Evolutionary conservation across 2,329 filamentous ascomycete species (phyloP).

Genomic region (Fusarium hostae): DNA sequence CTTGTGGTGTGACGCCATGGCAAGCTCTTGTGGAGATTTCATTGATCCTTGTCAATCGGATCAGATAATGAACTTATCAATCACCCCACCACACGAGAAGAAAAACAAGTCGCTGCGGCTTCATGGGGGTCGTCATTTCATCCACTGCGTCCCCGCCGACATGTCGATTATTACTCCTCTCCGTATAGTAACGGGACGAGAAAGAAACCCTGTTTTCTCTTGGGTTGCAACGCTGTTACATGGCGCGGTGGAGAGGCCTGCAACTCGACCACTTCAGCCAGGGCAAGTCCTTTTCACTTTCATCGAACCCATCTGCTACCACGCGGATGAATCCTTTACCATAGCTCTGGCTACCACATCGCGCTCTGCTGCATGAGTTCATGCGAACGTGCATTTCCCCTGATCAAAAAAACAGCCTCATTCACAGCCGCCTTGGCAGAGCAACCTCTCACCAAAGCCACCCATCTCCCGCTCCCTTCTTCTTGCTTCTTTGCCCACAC

Average conservation of each 20-base stretch:
- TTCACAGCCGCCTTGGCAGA: neutral
- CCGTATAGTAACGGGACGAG: constrained; percentile 2
- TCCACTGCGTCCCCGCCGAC: constrained; percentile 14
- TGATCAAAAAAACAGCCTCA: neutral
- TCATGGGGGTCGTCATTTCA: neutral
- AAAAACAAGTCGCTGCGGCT: constrained; percentile 12
- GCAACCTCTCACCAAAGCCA: constrained; percentile 1
- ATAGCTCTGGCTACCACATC: constrained; percentile 3
- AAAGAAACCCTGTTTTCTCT: constrained; percentile 12
- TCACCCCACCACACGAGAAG: constrained; percentile 27
- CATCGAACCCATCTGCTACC: constrained; percentile 6
- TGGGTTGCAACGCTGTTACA: constrained; percentile 4
- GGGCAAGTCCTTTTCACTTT: neutral
- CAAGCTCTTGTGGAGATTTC: constrained; percentile 12
- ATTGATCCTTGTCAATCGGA: constrained; percentile 29
- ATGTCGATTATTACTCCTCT: constrained; percentile 28
- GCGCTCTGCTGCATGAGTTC: neutral
- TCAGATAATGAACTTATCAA: constrained; percentile 41
- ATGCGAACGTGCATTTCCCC: neutral
- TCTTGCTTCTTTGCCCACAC: neutral
- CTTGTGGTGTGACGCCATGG: constrained; percentile 28
- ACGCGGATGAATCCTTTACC: constrained; percentile 1
- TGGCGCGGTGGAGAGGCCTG: constrained; percentile 11
- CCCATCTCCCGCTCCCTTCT: neutral
- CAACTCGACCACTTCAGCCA: constrained; percentile 10